These are phyloP conservation scores for Dittrichia graveolens DNA, from an alignment of 129 eudicot species.

Conservation along the genomic window DNA sequence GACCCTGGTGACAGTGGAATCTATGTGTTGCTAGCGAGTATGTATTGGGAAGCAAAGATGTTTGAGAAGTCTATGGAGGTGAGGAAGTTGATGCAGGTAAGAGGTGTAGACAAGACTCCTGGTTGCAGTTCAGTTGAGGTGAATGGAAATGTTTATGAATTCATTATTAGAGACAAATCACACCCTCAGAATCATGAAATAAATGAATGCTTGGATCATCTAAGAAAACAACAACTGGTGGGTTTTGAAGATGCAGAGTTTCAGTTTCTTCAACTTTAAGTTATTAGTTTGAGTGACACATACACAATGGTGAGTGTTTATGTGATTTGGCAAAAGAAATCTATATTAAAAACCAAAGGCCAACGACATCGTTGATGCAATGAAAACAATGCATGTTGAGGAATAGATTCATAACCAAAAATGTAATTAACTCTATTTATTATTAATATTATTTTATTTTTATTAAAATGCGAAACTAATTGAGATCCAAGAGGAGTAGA, in stretches of 20 bases:
- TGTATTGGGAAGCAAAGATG: slow-evolving; percentile 74
- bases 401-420: too few relatives aligned
- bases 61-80: slow-evolving; percentile 57
- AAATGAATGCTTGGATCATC: slow-evolving; percentile 44
- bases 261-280: slow-evolving; percentile 9
- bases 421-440: too few relatives aligned
- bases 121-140: slow-evolving; percentile 80
- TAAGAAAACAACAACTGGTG: slow-evolving; percentile 54
- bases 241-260: slow-evolving; percentile 25
- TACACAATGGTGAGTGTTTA: neutral
- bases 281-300: neutral
- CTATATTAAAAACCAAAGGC: too few relatives aligned
- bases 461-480: too few relatives aligned
- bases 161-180: slow-evolving; percentile 59
- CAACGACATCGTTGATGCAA: too few relatives aligned
- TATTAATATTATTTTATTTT: too few relatives aligned
- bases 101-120: slow-evolving; percentile 73
- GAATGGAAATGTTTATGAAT: slow-evolving; percentile 55
- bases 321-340: neutral
- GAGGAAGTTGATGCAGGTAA: slow-evolving; percentile 62
- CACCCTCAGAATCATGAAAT: slow-evolving; percentile 59
- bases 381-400: too few relatives aligned
- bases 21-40: slow-evolving; percentile 67
- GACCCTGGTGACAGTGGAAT: slow-evolving; percentile 70
- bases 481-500: too few relatives aligned